Evolutionary conservation across 2,329 filamentous ascomycete species (phyloP).

Genomic region (Sporothrix schenckii): DNA sequence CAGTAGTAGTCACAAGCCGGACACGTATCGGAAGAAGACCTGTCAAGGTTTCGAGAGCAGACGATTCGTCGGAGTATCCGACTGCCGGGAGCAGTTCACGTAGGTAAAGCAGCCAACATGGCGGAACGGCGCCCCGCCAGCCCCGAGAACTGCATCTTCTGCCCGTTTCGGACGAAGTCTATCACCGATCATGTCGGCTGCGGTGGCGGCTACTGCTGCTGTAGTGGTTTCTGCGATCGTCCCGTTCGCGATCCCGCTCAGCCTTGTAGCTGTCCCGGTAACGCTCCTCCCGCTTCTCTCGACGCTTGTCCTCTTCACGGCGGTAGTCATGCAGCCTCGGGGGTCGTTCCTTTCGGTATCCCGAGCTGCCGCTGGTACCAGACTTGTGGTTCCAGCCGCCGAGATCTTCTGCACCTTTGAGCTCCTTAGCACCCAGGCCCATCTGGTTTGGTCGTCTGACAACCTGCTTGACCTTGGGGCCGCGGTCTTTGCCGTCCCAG

Average conservation of each 20-base stretch:
- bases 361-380: conserved; percentile 1
- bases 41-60: not conserved
- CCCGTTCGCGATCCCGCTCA: conserved; percentile 34
- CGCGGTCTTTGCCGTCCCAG: conserved; percentile 73
- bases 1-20: not conserved
- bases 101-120: too few relatives aligned
- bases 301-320: conserved; percentile 36
- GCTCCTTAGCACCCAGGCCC: conserved; percentile 68
- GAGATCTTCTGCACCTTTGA: conserved; percentile 38
- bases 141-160: too few relatives aligned
- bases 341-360: conserved; percentile 29
- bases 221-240: conserved; percentile 22
- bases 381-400: conserved; percentile 38
- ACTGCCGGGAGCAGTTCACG: not conserved
- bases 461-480: conserved; percentile 63
- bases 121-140: too few relatives aligned
- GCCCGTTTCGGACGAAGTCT: too few relatives aligned
- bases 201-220: conserved; percentile 29
- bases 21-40: not conserved
- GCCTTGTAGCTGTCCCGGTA: conserved; percentile 36
- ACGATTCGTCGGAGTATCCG: not conserved
- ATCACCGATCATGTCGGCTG: conserved; percentile 29
- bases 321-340: conserved; percentile 38
- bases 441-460: conserved; percentile 77
- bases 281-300: conserved; percentile 34